These are phyloP conservation scores for Sporothrix curviconia DNA, from an alignment of 2,329 filamentous ascomycete genomes.

Conservation along the genomic window DNA sequence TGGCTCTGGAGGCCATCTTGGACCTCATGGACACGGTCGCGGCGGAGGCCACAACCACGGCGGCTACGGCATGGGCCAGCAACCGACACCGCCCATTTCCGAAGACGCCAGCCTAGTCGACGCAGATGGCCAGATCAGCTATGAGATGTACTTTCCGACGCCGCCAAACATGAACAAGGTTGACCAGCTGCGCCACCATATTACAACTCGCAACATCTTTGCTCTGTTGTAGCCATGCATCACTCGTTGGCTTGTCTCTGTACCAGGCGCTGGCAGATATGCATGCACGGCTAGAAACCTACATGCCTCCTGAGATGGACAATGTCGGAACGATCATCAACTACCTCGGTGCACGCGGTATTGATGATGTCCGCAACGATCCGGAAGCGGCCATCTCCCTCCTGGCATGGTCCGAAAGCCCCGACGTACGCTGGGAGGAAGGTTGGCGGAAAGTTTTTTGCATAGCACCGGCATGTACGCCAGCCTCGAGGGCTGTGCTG, in stretches of 20 bases:
- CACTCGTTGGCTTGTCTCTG: constrained; percentile 58
- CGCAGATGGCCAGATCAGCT: constrained; percentile 49
- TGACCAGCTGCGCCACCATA: constrained; percentile 50
- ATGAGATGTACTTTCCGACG: constrained; percentile 58
- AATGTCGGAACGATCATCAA: constrained; percentile 54
- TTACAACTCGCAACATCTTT: constrained; percentile 64
- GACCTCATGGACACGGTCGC: constrained; percentile 18
- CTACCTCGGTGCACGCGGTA: constrained; percentile 51
- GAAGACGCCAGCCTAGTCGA: constrained; percentile 38
- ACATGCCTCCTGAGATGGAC: constrained; percentile 50
- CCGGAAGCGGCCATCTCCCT: constrained; percentile 53
- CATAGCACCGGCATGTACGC: constrained; percentile 60
- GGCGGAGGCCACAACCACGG: constrained; percentile 20
- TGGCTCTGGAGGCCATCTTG: constrained; percentile 20
- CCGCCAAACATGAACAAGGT: constrained; percentile 42
- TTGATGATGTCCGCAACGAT: constrained; percentile 59
- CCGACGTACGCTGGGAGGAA: constrained; percentile 56
- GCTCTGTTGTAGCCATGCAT: constrained; percentile 57
- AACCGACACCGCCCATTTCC: constrained; percentile 40
- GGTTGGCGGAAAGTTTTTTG: constrained; percentile 60
- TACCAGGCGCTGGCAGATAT: constrained; percentile 58
- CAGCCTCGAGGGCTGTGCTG: constrained; percentile 44
- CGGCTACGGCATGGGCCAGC: constrained; percentile 27
- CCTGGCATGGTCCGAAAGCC: constrained; percentile 59
- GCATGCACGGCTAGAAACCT: constrained; percentile 52